A percentile compares a stretch with the other conserved stretches of the same genome.
Conservation (phyloP, 306 rosid species). For the Arachis stenosperma region DNA sequence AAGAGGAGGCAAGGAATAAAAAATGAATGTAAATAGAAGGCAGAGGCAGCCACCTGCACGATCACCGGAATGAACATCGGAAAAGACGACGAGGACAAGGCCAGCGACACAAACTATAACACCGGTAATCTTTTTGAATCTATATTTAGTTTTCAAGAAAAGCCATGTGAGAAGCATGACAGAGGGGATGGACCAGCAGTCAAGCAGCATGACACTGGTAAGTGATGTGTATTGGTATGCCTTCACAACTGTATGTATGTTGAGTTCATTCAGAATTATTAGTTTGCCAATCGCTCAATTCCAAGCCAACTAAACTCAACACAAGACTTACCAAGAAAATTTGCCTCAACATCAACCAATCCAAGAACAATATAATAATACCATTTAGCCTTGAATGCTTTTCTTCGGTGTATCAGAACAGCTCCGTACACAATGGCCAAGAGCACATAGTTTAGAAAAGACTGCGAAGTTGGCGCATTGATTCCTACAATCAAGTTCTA, state of each 20-base stretch:
- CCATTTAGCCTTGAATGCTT: slow-evolving; percentile 93
- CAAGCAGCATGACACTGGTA: slow-evolving; percentile 94
- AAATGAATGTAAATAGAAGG: slow-evolving; percentile 10
- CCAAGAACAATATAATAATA: slow-evolving; percentile 79
- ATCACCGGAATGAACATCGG: slow-evolving; percentile 90
- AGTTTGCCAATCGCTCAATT: not conserved
- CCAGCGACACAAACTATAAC: slow-evolving; percentile 85
- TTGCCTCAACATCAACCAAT: slow-evolving; percentile 92
- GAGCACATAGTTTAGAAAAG: slow-evolving; percentile 81
- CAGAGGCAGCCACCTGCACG: slow-evolving; percentile 47
- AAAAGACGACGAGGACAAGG: slow-evolving; percentile 82
- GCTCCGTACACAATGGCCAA: slow-evolving; percentile 76
- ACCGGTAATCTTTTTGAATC: slow-evolving; percentile 72
- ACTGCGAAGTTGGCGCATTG: slow-evolving; percentile 88
- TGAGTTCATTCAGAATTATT: not conserved
- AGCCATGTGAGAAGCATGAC: slow-evolving; percentile 96
- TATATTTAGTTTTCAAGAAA: slow-evolving; percentile 91
- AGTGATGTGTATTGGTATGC: slow-evolving; percentile 96
- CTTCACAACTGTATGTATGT: slow-evolving; percentile 82
- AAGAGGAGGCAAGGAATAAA: no score
- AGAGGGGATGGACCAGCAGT: slow-evolving; percentile 93
- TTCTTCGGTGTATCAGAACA: slow-evolving; percentile 55
- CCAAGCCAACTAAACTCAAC: not conserved
- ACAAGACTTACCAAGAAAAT: slow-evolving; percentile 76
- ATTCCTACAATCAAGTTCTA: slow-evolving; percentile 52